phyloP scores from a whole-genome alignment of 345 rosid species.

The Anacardium occidentale region DNA sequence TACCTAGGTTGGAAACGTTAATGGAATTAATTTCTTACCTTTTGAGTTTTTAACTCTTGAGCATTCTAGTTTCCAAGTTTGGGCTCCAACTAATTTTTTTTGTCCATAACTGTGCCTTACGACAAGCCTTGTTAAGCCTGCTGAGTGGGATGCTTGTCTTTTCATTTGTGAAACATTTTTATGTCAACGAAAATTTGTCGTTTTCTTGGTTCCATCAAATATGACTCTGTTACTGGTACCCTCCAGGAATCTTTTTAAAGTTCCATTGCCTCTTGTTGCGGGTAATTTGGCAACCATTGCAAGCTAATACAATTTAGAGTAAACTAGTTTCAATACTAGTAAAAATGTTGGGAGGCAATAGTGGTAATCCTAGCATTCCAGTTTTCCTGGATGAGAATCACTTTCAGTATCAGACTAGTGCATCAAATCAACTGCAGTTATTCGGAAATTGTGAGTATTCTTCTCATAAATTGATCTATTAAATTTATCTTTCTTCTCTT shows the following conservation, averaged over 20 bases:
- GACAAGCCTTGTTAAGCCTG: background rate
- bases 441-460: conserved; percentile 58
- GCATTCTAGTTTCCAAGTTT: background rate
- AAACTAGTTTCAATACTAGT: conserved; percentile 12
- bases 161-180: background rate
- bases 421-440: conserved; percentile 70
- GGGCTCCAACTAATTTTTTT: background rate
- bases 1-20: background rate
- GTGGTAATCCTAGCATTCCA: conserved; percentile 49
- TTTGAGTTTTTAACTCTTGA: background rate
- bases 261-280: conserved; percentile 21
- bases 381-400: conserved; percentile 48
- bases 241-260: background rate
- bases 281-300: conserved; percentile 24
- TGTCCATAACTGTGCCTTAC: background rate
- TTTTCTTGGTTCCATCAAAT: background rate
- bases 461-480: conserved; percentile 5
- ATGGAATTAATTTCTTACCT: background rate
- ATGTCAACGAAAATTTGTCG: background rate
- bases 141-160: background rate
- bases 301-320: conserved; percentile 21
- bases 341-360: conserved; percentile 74
- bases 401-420: conserved; percentile 57
- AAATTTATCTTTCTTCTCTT: conserved; percentile 7
- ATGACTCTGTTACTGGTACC: background rate